A percentile compares a stretch with the other conserved stretches of the same genome.
Evolutionary conservation across 192 early-diverging fungal genomes (phyloP).

Genomic region (Coemansia sp.): DNA sequence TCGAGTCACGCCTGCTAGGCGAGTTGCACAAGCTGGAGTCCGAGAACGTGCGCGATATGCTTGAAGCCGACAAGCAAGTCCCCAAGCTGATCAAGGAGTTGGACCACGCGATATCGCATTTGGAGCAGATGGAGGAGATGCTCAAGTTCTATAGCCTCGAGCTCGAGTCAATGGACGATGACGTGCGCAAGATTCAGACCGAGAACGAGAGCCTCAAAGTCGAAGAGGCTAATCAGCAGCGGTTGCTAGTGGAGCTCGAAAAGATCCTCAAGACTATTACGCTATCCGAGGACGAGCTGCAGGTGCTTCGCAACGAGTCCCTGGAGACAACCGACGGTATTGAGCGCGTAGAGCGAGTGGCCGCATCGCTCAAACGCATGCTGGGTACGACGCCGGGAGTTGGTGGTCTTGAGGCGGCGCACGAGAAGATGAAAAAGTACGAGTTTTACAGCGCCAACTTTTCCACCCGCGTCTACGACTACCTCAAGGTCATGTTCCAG

Average conservation of each 20-base stretch:
- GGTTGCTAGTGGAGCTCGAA: slow-evolving; percentile 84
- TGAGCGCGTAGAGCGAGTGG: slow-evolving; percentile 64
- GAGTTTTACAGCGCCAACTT: slow-evolving; percentile 68
- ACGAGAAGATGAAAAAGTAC: slow-evolving; percentile 71
- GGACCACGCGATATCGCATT: slow-evolving; percentile 78
- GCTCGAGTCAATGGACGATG: slow-evolving; percentile 92
- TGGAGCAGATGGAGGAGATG: slow-evolving; percentile 90
- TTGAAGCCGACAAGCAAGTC: slow-evolving; percentile 88
- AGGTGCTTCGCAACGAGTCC: slow-evolving; percentile 66
- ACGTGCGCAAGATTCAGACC: slow-evolving; percentile 93
- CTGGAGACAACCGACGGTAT: slow-evolving; percentile 66
- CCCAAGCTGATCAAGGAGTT: slow-evolving; percentile 77
- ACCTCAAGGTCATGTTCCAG: slow-evolving; percentile 67
- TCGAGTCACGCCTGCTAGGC: slow-evolving; percentile 81
- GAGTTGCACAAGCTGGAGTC: slow-evolving; percentile 81
- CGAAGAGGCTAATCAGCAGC: slow-evolving; percentile 86
- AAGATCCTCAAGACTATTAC: slow-evolving; percentile 70
- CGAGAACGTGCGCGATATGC: slow-evolving; percentile 94
- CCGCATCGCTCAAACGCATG: slow-evolving; percentile 69
- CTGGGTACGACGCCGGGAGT: slow-evolving; percentile 60
- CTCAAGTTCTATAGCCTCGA: slow-evolving; percentile 81
- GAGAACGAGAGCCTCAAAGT: slow-evolving; percentile 91
- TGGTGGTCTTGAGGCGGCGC: slow-evolving; percentile 55
- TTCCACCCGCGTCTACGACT: slow-evolving; percentile 64
- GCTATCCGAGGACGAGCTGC: slow-evolving; percentile 63